Percentiles rank a stretch among this genome's conserved stretches.
phyloP scores from a whole-genome alignment of 2,329 filamentous ascomycete species.

The Cryoendolithus antarcticus region DNA sequence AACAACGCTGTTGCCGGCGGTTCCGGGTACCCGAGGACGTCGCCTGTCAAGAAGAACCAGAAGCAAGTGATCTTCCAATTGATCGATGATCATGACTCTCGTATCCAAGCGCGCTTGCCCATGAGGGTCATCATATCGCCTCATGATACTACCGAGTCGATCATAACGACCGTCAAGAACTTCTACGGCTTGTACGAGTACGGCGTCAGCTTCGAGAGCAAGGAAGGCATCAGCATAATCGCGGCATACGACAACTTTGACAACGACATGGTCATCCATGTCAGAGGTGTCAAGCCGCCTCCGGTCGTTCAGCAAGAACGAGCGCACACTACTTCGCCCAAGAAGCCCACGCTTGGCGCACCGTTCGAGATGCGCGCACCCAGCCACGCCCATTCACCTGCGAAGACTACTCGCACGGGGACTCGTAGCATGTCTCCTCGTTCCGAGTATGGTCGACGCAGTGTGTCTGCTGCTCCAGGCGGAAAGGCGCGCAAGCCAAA shows the following conservation, averaged over 20 bases:
- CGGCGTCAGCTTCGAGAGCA: conserved; percentile 91
- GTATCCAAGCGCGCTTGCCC: conserved; percentile 53
- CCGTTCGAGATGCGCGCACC: conserved; percentile 51
- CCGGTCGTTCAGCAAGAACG: conserved; percentile 10
- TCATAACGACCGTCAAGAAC: conserved; percentile 96
- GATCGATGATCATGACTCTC: conserved; percentile 31
- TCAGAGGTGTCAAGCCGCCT: conserved; percentile 40
- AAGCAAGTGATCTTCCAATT: conserved; percentile 75
- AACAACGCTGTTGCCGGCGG: conserved; percentile 9
- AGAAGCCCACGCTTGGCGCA: conserved; percentile 48
- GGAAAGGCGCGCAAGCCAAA: conserved; percentile 43
- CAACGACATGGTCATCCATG: conserved; percentile 86
- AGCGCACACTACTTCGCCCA: conserved; percentile 29
- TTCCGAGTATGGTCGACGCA: conserved; percentile 58
- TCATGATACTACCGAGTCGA: conserved; percentile 93
- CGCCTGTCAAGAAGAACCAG: conserved; percentile 27
- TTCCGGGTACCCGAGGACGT: conserved; percentile 12
- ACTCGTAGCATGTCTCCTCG: conserved; percentile 70
- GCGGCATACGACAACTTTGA: conserved; percentile 91
- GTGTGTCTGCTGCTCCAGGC: conserved; percentile 59
- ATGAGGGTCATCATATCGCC: conserved; percentile 84
- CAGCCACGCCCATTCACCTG: conserved; percentile 49
- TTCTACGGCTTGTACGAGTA: conserved; percentile 91
- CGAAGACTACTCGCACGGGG: conserved; percentile 60
- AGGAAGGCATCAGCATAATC: conserved; percentile 79